These are phyloP conservation scores for Pythium biforme DNA, from an alignment of 352 stramenopile species.

Conservation along the genomic window DNA sequence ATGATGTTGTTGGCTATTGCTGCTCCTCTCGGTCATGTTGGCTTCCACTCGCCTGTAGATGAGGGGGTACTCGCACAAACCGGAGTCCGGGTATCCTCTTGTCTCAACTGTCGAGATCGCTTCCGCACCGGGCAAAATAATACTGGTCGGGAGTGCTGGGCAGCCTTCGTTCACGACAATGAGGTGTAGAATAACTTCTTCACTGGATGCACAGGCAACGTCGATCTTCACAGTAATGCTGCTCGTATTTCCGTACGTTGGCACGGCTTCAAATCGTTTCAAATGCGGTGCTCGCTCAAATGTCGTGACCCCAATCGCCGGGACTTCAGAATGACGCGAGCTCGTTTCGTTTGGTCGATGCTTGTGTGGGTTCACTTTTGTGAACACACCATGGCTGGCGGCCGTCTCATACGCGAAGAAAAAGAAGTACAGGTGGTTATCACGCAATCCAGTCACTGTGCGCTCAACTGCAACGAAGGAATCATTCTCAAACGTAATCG, in stretches of 20 bases:
- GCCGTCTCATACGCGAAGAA: slow-evolving; percentile 80
- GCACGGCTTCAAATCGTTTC: slow-evolving; percentile 34
- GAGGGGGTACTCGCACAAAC: slow-evolving; percentile 22
- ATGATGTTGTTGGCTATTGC: slow-evolving; percentile 5
- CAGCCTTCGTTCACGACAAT: slow-evolving; percentile 48
- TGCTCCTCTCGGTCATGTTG: slow-evolving; percentile 19
- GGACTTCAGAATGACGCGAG: slow-evolving; percentile 15
- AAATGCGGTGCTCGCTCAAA: slow-evolving; percentile 50
- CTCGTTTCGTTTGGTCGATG: slow-evolving; percentile 34
- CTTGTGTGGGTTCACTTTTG: slow-evolving; percentile 62
- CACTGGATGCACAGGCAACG: slow-evolving; percentile 48
- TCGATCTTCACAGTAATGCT: slow-evolving; percentile 59
- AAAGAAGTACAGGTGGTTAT: slow-evolving; percentile 56
- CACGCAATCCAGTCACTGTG: slow-evolving; percentile 34
- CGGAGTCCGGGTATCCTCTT: neutral
- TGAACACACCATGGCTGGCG: slow-evolving; percentile 66
- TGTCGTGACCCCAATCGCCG: slow-evolving; percentile 54
- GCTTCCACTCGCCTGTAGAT: slow-evolving; percentile 33
- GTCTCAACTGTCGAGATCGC: neutral
- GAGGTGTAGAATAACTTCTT: slow-evolving; percentile 47
- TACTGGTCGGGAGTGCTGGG: slow-evolving; percentile 12
- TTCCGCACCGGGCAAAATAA: slow-evolving; percentile 4
- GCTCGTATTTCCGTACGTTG: slow-evolving; percentile 57
- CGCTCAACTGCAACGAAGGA: slow-evolving; percentile 43
- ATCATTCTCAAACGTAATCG: slow-evolving; percentile 44